Base-by-base conservation (phyloP, 352 stramenopile genomes). In the Achlya hypogyna region DNA sequence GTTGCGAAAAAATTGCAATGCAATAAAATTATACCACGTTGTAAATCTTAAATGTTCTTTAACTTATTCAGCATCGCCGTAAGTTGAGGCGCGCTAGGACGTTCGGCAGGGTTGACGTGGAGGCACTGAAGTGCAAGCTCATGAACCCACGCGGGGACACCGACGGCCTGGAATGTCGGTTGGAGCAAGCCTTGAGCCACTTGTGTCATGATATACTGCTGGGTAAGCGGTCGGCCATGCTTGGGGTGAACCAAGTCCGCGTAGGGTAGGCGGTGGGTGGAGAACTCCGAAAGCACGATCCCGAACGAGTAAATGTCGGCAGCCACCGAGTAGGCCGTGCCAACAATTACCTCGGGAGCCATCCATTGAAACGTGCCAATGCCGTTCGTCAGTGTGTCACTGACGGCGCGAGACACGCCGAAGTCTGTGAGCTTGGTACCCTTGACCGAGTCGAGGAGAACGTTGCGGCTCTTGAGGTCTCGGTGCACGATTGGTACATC, bases 401-500 rank as follows among this genome's bases (percentile, higher is more conserved):
- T 72, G 38, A 45, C 38, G 38, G 12, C 77, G 1, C 78, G 67
- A 20, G 80, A 77, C 14, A 72, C 65, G 0, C 78, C 78, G 71
- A 89, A 89, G 67, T 86, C 81, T 0, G 74, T 79, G 27, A 89
- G 63, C 47, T 89, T 87, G 18, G 76, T 31, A 18, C 51, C 71
- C 27, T 64, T 52, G 23, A 75, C 62, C 25, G 51, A 62, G 32
- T 71, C 47, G 18, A 78, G 63, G 38, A 80, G 75, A 38, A 75
- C 76, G 59, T 80, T 80, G 28, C 70, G 65, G 40, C 72, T 71
- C 71, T 86, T 86, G 56, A 86, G 47, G 52, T 80, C 74, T n/a
- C 74, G 70, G 58, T 80, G 74, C 34, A 80, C 76, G 16, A 80
- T 51, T 22, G 16, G 23, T 10, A n/a, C 42, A 4, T 74, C 62